Evolutionary conservation across 2,329 filamentous ascomycete genomes (phyloP).

Genomic region (Elsinoe ampelina): DNA sequence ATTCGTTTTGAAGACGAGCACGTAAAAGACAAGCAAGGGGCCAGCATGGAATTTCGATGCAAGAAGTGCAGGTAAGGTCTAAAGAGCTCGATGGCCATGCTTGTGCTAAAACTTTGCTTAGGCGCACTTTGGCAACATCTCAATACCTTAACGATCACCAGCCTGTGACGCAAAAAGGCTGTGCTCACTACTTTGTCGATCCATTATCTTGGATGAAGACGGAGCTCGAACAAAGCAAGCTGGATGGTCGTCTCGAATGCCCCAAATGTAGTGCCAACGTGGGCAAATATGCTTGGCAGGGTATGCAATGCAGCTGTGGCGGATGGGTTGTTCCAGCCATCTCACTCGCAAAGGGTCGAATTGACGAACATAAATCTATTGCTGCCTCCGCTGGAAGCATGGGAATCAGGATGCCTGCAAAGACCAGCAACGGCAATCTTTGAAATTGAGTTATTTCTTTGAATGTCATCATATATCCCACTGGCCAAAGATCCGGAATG

Average conservation of each 20-base stretch:
- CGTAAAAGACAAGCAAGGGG: conserved; percentile 28
- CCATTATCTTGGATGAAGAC: conserved; percentile 91
- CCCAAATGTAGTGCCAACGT: conserved; percentile 78
- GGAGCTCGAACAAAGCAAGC: conserved; percentile 68
- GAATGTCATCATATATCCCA: no score
- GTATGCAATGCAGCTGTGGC: conserved; percentile 82
- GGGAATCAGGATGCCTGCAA: conserved; percentile 29
- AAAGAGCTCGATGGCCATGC: background rate
- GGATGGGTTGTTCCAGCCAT: conserved; percentile 89
- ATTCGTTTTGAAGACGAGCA: conserved; percentile 74
- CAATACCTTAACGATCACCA: conserved; percentile 59
- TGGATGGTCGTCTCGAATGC: conserved; percentile 78
- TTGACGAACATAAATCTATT: conserved; percentile 53
- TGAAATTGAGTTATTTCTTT: background rate
- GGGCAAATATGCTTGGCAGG: conserved; percentile 93
- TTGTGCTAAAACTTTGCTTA: conserved; percentile 23
- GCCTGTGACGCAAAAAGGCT: conserved; percentile 38
- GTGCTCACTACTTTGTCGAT: conserved; percentile 84
- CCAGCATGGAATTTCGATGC: conserved; percentile 63
- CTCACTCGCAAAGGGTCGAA: conserved; percentile 68
- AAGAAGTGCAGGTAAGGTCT: conserved; percentile 70
- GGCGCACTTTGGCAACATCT: conserved; percentile 53
- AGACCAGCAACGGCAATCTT: conserved; percentile 17
- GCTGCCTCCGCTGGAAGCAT: conserved; percentile 17
- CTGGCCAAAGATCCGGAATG: no score